Percentiles rank a stretch among this genome's conserved stretches.
These are phyloP conservation scores for Solanum ossicruentum DNA, from an alignment of 257 asterid species.

Conservation along the genomic window DNA sequence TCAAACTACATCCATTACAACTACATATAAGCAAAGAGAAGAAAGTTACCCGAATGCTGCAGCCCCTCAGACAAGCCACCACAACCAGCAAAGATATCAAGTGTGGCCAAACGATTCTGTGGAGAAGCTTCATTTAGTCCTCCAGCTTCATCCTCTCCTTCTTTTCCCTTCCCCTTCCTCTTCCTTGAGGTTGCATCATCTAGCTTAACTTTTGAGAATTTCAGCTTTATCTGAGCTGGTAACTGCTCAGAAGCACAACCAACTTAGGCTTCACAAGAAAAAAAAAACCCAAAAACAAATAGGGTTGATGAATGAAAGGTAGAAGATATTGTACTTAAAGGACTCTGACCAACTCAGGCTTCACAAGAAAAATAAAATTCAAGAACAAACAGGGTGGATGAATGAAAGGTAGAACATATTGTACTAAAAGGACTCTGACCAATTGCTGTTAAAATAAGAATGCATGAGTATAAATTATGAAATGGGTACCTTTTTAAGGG, in stretches of 20 bases:
- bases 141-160: slow-evolving; percentile 49
- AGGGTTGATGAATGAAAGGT: neutral
- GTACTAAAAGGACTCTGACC: neutral
- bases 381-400: neutral
- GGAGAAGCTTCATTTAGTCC: slow-evolving; percentile 19
- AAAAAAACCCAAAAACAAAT: neutral
- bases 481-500: slow-evolving; percentile 60
- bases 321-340: neutral
- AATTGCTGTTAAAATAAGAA: neutral
- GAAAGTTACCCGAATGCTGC: slow-evolving; percentile 45
- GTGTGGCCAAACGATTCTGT: slow-evolving; percentile 37
- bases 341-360: neutral
- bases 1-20: neutral
- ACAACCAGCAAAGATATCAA: slow-evolving; percentile 95
- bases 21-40: neutral
- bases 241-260: slow-evolving; percentile 42
- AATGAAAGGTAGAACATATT: neutral
- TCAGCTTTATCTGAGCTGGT: slow-evolving; percentile 53
- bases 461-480: neutral
- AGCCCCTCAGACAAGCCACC: slow-evolving; percentile 96
- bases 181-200: slow-evolving; percentile 32
- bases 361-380: neutral
- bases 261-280: slow-evolving; percentile 6
- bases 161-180: slow-evolving; percentile 75
- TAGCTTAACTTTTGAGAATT: slow-evolving; percentile 32